phyloP scores from a whole-genome alignment of 2,329 filamentous ascomycete genomes.

The Nigrospora oryzae region DNA sequence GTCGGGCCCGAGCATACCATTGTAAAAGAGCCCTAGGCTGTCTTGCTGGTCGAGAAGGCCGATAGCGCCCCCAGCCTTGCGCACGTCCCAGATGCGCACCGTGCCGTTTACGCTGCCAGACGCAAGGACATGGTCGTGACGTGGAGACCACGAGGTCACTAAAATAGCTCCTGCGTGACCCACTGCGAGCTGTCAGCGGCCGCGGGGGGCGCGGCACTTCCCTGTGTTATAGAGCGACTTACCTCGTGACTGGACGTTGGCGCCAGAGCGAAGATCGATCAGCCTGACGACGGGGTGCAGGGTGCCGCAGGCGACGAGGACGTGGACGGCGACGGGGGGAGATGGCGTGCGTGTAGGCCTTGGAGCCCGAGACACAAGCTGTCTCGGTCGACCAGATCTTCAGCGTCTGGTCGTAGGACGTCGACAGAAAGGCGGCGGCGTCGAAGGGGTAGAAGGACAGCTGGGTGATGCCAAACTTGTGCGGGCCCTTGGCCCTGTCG shows the following conservation, averaged over 20 bases:
- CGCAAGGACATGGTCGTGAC: constrained; percentile 68
- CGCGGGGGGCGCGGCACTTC: too few relatives aligned
- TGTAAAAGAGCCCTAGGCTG: constrained; percentile 54
- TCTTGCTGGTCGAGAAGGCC: constrained; percentile 80
- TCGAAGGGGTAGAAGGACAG: constrained; percentile 75
- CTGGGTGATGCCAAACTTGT: constrained; percentile 68
- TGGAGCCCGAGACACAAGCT: constrained; percentile 52
- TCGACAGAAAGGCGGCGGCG: constrained; percentile 64
- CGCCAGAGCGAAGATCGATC: constrained; percentile 76
- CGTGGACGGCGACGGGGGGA: constrained; percentile 63
- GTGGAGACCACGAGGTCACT: constrained; percentile 73
- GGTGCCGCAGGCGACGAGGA: constrained; percentile 82
- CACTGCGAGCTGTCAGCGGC: constrained; percentile 15
- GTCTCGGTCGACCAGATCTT: constrained; percentile 66
- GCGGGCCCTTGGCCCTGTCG: constrained; percentile 22
- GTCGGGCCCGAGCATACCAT: constrained; percentile 24
- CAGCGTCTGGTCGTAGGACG: constrained; percentile 69
- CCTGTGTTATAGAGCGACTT: too few relatives aligned
- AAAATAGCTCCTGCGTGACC: constrained; percentile 62
- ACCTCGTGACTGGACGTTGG: constrained; percentile 60
- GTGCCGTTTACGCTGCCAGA: constrained; percentile 81
- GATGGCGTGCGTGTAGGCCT: constrained; percentile 68
- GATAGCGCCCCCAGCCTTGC: constrained; percentile 67
- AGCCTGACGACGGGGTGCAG: constrained; percentile 78
- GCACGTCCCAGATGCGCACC: constrained; percentile 79